Evolutionary conservation across 371 early-diverging fungal species (phyloP).

Genomic region (Rhizopus delemar): DNA sequence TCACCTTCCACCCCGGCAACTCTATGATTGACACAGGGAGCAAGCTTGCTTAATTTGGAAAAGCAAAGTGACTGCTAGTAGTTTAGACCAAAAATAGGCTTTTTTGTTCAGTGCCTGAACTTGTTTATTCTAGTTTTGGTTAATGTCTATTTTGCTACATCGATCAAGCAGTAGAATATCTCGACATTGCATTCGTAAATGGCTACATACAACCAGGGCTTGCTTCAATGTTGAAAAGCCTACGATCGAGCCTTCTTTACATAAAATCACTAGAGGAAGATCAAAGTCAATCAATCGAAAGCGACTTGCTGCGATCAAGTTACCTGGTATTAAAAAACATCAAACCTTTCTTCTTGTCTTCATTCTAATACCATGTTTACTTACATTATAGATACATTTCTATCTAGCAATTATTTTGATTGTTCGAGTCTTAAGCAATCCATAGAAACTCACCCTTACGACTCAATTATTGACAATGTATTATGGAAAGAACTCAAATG

Average conservation of each 20-base stretch:
- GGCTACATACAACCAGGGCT: not conserved
- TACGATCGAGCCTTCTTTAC: not conserved
- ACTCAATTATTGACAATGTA: not conserved
- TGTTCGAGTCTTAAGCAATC: not conserved
- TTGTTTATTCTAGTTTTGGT: too few relatives aligned
- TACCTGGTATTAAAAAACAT: not conserved
- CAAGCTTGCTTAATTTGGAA: too few relatives aligned
- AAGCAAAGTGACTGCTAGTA: too few relatives aligned
- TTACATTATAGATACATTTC: not conserved
- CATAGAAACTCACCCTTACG: not conserved
- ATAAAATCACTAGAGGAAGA: not conserved
- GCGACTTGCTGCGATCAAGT: not conserved
- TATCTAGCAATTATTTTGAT: not conserved
- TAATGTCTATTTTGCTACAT: not conserved
- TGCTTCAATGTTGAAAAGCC: not conserved
- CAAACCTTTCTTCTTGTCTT: not conserved
- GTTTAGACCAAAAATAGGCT: too few relatives aligned
- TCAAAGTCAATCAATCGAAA: not conserved
- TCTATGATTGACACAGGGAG: too few relatives aligned
- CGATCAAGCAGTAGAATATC: not conserved
- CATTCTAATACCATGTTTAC: not conserved
- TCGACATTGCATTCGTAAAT: not conserved
- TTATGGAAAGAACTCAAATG: slow-evolving; percentile 37
- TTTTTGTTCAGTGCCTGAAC: not conserved
- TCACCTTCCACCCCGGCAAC: too few relatives aligned